Conservation (phyloP, 805 yeast species). For the Cyberlindnera euphorbiiphila region DNA sequence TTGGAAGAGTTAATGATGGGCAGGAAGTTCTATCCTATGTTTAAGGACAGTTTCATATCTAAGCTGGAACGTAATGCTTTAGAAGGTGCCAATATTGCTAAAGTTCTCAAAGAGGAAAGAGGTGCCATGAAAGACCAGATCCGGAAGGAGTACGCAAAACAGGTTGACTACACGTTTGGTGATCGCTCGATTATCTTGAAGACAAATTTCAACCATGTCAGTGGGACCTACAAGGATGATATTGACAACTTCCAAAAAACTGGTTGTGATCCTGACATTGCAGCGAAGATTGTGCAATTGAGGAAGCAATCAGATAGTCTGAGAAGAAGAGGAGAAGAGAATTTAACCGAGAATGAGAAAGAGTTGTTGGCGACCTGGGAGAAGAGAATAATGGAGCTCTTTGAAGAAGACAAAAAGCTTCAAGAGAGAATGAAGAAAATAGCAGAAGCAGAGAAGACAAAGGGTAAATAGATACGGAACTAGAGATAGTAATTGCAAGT, state of each 20-base stretch:
- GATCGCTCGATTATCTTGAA: constrained; percentile 1
- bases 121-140: constrained; percentile 5
- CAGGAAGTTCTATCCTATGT: constrained; percentile 12
- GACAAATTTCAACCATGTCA: constrained; percentile 12
- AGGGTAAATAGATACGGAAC: background rate
- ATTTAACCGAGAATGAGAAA: constrained; percentile 1
- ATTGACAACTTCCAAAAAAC: constrained; percentile 7
- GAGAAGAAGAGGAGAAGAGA: constrained; percentile 3
- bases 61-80: constrained; percentile 8
- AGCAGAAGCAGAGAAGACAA: background rate
- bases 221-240: constrained; percentile 12
- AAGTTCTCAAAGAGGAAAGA: background rate
- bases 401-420: constrained; percentile 1
- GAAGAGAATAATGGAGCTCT: constrained; percentile 6
- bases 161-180: constrained; percentile 15
- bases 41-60: constrained; percentile 14
- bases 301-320: constrained; percentile 1
- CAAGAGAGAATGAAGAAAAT: no score
- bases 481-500: no score
- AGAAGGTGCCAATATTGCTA: constrained; percentile 1
- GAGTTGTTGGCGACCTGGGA: constrained; percentile 3
- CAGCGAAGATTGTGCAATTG: constrained; percentile 7
- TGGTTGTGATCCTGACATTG: constrained; percentile 12
- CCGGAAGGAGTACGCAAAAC: constrained; percentile 9
- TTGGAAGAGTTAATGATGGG: constrained; percentile 11